phyloP scores from a whole-genome alignment of 148 eudicot species.

The Cornus florida region DNA sequence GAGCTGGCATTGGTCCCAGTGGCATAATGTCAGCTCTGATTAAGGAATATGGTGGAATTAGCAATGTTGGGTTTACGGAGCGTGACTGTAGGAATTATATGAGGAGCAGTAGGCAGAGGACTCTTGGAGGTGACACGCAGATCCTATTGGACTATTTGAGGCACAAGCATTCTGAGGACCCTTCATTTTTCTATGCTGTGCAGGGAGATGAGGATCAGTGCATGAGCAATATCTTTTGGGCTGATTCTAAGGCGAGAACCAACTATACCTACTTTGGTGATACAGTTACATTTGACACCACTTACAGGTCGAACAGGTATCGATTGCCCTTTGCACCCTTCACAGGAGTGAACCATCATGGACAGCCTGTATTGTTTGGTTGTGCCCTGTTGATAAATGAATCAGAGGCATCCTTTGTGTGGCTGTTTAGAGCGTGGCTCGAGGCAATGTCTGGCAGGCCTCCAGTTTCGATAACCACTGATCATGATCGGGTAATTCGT shows the following conservation, averaged over 20 bases:
- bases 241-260: conserved; percentile 34
- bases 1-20: conserved; percentile 55
- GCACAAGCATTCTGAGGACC: conserved; percentile 28
- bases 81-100: conserved; percentile 65
- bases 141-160: conserved; percentile 49
- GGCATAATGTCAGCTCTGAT: conserved; percentile 53
- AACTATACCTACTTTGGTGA: conserved; percentile 55
- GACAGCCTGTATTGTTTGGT: conserved; percentile 63
- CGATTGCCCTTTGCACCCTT: conserved; percentile 59
- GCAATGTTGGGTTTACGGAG: conserved; percentile 61
- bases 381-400: conserved; percentile 55
- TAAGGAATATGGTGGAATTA: conserved; percentile 60
- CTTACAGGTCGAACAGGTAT: conserved; percentile 60
- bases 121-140: conserved; percentile 45
- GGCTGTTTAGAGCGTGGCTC: conserved; percentile 53
- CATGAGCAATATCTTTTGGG: conserved; percentile 54
- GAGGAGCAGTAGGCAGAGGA: conserved; percentile 44
- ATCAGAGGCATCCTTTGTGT: conserved; percentile 46
- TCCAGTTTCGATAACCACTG: conserved; percentile 55
- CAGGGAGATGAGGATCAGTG: conserved; percentile 41
- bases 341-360: conserved; percentile 54
- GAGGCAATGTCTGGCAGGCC: conserved; percentile 42
- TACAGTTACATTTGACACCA: conserved; percentile 54
- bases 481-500: conserved; percentile 46
- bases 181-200: conserved; percentile 39